These are phyloP conservation scores for Colletotrichum chlorophyti DNA, from an alignment of 2,329 filamentous ascomycete species.

Conservation along the genomic window DNA sequence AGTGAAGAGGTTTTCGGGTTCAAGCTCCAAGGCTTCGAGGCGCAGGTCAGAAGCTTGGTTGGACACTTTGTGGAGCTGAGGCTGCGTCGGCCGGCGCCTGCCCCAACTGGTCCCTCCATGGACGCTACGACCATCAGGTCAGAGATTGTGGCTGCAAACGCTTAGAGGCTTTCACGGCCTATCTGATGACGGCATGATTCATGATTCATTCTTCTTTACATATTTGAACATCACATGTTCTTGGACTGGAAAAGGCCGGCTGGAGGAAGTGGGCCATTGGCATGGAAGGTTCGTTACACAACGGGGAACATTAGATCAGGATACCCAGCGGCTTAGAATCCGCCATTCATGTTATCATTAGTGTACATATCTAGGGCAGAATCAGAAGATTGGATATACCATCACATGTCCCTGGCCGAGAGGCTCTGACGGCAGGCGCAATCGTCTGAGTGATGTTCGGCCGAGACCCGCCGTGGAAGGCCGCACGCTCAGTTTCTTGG, in stretches of 20 bases:
- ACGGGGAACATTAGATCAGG: not conserved
- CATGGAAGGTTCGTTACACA: not conserved
- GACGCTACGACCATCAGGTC: slow-evolving; percentile 2
- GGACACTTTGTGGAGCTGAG: slow-evolving; percentile 42
- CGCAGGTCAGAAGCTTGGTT: slow-evolving; percentile 41
- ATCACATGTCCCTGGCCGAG: no score
- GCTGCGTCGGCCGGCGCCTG: not conserved
- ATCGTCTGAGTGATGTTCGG: no score
- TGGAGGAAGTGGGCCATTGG: no score
- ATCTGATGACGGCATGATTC: not conserved
- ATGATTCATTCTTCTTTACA: no score
- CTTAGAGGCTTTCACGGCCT: not conserved
- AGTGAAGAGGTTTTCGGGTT: slow-evolving; percentile 42
- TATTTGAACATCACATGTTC: no score
- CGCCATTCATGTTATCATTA: not conserved
- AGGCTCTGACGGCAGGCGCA: no score
- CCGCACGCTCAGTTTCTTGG: no score
- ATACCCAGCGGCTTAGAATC: slow-evolving; percentile 17
- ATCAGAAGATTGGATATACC: not conserved
- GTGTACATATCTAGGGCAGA: slow-evolving; percentile 1
- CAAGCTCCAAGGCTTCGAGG: slow-evolving; percentile 40
- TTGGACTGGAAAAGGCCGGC: no score
- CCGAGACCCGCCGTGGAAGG: no score
- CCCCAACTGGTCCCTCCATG: not conserved
- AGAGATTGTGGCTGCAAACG: slow-evolving; percentile 3